Evolutionary conservation across 2,329 filamentous ascomycete species (phyloP).

Genomic region (Cyclaneusma minus): DNA sequence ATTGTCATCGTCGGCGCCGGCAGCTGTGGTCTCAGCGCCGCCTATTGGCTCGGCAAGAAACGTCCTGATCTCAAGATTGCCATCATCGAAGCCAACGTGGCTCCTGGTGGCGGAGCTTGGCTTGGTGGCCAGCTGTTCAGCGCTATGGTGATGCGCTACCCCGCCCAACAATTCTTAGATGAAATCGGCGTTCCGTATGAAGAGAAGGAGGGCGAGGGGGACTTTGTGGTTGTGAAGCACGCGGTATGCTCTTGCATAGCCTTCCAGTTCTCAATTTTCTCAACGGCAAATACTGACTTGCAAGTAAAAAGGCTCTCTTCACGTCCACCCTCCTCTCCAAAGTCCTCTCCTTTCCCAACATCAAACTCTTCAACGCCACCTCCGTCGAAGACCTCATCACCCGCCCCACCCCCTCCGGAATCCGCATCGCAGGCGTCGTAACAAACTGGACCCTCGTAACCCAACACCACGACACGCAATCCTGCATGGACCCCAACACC

Average conservation of each 20-base stretch:
- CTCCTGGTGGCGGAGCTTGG: slow-evolving; percentile 82
- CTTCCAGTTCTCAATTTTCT: not conserved
- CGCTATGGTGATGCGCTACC: slow-evolving; percentile 91
- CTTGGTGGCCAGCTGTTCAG: slow-evolving; percentile 88
- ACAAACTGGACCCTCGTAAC: slow-evolving; percentile 92
- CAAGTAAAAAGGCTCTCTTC: slow-evolving; percentile 47
- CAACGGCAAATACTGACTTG: not conserved
- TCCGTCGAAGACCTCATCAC: slow-evolving; percentile 88
- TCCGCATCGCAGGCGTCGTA: slow-evolving; percentile 76
- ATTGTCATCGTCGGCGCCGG: slow-evolving; percentile 88
- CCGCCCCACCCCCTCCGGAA: slow-evolving; percentile 37
- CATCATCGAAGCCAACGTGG: slow-evolving; percentile 76
- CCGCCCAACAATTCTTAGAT: slow-evolving; percentile 68
- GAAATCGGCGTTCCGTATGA: slow-evolving; percentile 77
- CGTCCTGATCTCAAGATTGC: slow-evolving; percentile 85
- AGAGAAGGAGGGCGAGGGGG: slow-evolving; percentile 72
- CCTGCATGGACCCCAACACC: slow-evolving; percentile 94
- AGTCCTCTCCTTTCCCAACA: slow-evolving; percentile 72
- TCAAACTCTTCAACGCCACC: slow-evolving; percentile 95
- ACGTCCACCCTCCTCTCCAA: slow-evolving; percentile 75
- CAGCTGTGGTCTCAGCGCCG: slow-evolving; percentile 71
- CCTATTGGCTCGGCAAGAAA: slow-evolving; percentile 69
- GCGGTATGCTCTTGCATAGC: slow-evolving; percentile 29
- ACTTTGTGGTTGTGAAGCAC: slow-evolving; percentile 88
- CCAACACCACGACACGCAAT: slow-evolving; percentile 78